Conservation (phyloP, 768 basidiomycete genomes). For the Boletus pseudo-olivaceus region DNA sequence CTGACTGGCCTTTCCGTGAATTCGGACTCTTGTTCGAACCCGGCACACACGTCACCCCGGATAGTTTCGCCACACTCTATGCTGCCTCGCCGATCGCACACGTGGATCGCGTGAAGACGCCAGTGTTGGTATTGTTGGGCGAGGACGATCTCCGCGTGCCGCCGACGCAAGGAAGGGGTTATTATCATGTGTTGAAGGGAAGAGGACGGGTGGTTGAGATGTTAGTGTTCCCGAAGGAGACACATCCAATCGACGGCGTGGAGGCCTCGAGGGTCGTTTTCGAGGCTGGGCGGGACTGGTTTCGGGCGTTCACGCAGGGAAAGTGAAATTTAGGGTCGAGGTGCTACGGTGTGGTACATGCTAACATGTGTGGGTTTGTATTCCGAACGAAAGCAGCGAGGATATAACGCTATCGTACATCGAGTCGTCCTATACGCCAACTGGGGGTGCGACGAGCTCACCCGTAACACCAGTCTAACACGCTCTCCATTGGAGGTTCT, state of each 20-base stretch:
- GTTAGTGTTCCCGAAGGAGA: slow-evolving; percentile 58
- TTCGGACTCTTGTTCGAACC: slow-evolving; percentile 36
- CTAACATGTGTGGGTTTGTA: neutral
- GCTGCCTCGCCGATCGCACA: slow-evolving; percentile 53
- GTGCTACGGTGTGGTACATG: neutral
- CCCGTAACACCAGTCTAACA: no score
- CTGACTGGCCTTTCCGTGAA: slow-evolving; percentile 58
- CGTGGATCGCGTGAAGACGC: slow-evolving; percentile 46
- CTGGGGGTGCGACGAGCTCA: no score
- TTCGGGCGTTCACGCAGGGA: slow-evolving; percentile 27
- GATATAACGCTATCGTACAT: no score
- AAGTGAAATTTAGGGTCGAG: neutral
- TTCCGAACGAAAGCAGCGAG: neutral
- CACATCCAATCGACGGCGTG: slow-evolving; percentile 62
- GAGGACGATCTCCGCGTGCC: slow-evolving; percentile 59
- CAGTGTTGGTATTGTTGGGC: slow-evolving; percentile 59
- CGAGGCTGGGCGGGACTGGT: slow-evolving; percentile 52
- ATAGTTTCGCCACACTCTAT: slow-evolving; percentile 42
- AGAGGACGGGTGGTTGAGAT: slow-evolving; percentile 46
- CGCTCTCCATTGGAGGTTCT: no score
- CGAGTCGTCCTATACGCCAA: no score
- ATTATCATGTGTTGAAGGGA: slow-evolving; percentile 64
- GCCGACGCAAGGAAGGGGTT: slow-evolving; percentile 56
- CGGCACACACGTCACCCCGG: slow-evolving; percentile 40
- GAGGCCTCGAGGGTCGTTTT: slow-evolving; percentile 53